Conservation (phyloP, 2,329 filamentous ascomycete genomes). For the Aureobasidium sp. region DNA sequence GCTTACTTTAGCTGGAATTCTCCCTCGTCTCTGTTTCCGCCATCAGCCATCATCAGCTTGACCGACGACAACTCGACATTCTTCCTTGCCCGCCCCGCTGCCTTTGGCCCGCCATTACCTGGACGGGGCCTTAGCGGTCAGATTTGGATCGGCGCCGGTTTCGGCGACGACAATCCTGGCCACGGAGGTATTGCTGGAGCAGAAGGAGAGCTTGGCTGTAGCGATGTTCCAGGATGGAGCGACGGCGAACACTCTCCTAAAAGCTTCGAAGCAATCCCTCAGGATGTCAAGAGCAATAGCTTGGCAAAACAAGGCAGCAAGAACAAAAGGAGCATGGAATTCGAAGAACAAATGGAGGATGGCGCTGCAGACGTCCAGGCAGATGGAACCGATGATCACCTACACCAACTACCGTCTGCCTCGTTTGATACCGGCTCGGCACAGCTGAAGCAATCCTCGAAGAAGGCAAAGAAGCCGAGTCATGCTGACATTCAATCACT, state of each 20-base stretch:
- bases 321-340: constrained; percentile 17
- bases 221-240: constrained; percentile 85
- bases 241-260: constrained; percentile 38
- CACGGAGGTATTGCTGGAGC: constrained; percentile 47
- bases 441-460: constrained; percentile 27
- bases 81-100: constrained; percentile 85
- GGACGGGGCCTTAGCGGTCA: constrained; percentile 73
- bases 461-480: constrained; percentile 25
- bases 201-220: constrained; percentile 87
- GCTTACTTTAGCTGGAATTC: constrained; percentile 42
- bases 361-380: constrained; percentile 31
- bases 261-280: constrained; percentile 23
- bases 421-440: constrained; percentile 36
- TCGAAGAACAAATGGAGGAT: constrained; percentile 2
- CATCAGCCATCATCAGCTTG: constrained; percentile 89
- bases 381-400: constrained; percentile 79
- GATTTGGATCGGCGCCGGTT: constrained; percentile 88
- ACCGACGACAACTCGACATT: constrained; percentile 98
- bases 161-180: constrained; percentile 66
- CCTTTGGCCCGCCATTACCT: constrained; percentile 77
- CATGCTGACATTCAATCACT: constrained; percentile 88
- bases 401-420: constrained; percentile 52
- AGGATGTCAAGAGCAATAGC: constrained; percentile 23
- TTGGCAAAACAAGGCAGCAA: constrained; percentile 17
- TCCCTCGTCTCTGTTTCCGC: constrained; percentile 81